phyloP scores from a whole-genome alignment of 1,284 basidiomycete species.

The Ceratobasidium sp. region DNA sequence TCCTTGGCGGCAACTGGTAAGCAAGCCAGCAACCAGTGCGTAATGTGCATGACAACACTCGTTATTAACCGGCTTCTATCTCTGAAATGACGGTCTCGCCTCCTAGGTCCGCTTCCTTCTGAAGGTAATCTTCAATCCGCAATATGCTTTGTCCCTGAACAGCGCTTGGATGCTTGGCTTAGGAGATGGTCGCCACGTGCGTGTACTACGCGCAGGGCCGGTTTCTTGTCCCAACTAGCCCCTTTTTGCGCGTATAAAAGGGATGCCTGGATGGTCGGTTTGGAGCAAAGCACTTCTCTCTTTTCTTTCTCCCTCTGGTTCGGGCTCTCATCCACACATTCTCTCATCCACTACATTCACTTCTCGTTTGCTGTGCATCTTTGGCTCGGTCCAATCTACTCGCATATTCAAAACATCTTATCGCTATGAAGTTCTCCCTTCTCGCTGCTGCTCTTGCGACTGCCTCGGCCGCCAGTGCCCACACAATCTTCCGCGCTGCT shows the following conservation, averaged over 20 bases:
- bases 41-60: not conserved
- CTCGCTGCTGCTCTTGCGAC: conserved; percentile 40
- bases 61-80: not conserved
- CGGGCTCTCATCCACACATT: conserved; percentile 10
- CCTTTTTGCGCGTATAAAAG: not conserved
- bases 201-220: not conserved
- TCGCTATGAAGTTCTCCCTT: conserved; percentile 37
- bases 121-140: conserved; percentile 8
- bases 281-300: conserved; percentile 18
- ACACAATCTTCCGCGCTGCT: not conserved
- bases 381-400: conserved; percentile 17
- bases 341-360: conserved; percentile 1
- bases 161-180: not conserved
- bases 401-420: not conserved
- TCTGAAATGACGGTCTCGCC: not conserved
- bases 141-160: not conserved
- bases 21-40: not conserved
- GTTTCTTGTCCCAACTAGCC: not conserved
- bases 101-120: conserved; percentile 14
- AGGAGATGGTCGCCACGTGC: not conserved
- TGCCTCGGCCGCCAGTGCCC: conserved; percentile 18
- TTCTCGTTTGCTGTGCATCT: not conserved
- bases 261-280: no score
- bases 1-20: conserved; percentile 22
- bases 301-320: conserved; percentile 26